phyloP scores from a whole-genome alignment of 2,329 filamentous ascomycete genomes.

The Grosmannia serpens region DNA sequence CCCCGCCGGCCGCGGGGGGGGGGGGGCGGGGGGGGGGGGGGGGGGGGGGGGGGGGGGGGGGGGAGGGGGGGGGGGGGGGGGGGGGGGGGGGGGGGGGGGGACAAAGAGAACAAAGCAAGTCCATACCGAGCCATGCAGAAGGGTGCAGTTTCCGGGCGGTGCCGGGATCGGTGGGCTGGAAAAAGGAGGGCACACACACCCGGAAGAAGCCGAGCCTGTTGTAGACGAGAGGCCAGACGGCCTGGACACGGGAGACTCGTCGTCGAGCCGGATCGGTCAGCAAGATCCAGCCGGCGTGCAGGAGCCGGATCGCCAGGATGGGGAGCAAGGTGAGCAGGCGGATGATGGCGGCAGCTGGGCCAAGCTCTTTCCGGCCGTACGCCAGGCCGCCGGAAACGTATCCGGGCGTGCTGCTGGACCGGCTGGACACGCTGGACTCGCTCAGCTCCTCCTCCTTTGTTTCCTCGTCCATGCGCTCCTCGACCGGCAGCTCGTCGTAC shows the following conservation, averaged over 20 bases:
- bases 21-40: too few species aligned
- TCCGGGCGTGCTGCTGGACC: not conserved
- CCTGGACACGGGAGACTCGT: not conserved
- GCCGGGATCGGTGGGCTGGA: not conserved
- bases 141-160: conserved; percentile 10
- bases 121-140: conserved; percentile 16
- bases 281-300: not conserved
- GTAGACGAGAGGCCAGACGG: not conserved
- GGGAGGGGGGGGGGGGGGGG: too few species aligned
- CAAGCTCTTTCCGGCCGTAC: conserved; percentile 12
- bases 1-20: too few species aligned
- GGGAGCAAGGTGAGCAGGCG: not conserved
- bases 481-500: not conserved
- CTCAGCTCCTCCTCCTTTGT: not conserved
- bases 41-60: too few species aligned
- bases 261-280: conserved; percentile 2
- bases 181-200: not conserved
- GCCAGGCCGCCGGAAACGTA: not conserved
- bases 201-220: not conserved
- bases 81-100: not conserved
- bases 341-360: not conserved
- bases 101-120: not conserved
- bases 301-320: not conserved
- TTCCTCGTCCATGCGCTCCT: not conserved
- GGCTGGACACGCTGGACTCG: not conserved